Evolutionary conservation across 2,329 filamentous ascomycete species (phyloP), one percentile per base, ranked within the genome.

Genomic region (Pseudonectria buxi): DNA sequence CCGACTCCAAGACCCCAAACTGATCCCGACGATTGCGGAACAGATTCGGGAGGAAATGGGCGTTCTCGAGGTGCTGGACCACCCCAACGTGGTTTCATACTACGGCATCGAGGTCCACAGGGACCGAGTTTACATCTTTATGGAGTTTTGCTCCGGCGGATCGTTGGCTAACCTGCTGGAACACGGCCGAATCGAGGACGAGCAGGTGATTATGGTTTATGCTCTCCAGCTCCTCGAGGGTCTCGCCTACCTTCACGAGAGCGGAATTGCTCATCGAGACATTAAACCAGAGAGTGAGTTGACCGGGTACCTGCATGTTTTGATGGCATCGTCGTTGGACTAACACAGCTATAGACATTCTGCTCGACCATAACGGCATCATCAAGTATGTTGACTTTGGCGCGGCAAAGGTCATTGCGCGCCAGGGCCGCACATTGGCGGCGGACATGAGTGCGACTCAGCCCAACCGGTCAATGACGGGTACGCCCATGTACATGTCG

Each of bases 401-500:
- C 40, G 92, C 92, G 1, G 90, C 92, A 42, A 98, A 96, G 61
- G 84, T 96, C 44, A 95, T 98, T 54, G 89, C 92, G 29, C 82
- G 89, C 30, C 86, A 95, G 60, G 89, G 89, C 42, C 86, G 88
- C 51, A 96, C 92, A 4, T 69, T 95, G 13, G 78, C 86, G 14
- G 50, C 53, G 11, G 74, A 80, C 50, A 62, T 81, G 35, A 69
- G 72, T 15, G 72, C 75, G 26, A 67, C 72, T 18, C 71, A 76
- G 51, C 75, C 82, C 32, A 89, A 94, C 62, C 84, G 88, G 56
- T 92, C 86, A 25, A 95, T 96, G 81, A 95, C 89, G 14, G 92
- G 92, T 49, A 98, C 92, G 10, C 92, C 92, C 3, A 98, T 98
- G 92, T 98, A 98, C 71, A 98, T 98, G 92, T 96, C 92, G 6